These are phyloP conservation scores for Helotiales sp. DNA, from an alignment of 2,329 filamentous ascomycete species.

Conservation along the genomic window DNA sequence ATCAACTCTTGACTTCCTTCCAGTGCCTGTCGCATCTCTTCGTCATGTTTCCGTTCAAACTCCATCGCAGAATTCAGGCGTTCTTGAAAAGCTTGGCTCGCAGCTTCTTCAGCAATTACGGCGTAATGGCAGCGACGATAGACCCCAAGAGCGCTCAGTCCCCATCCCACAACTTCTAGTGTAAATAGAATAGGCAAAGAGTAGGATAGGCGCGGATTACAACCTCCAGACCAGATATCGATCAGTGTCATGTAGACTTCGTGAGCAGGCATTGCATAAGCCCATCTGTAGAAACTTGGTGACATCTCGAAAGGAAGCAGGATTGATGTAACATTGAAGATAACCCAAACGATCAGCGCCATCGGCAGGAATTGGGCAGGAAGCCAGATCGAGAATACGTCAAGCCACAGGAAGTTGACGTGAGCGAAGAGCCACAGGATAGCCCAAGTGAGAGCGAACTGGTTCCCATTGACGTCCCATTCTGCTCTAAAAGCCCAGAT, in stretches of 20 bases:
- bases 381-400: slow-evolving; percentile 38
- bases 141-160: slow-evolving; percentile 31
- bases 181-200: slow-evolving; percentile 45
- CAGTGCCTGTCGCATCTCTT: slow-evolving; percentile 5
- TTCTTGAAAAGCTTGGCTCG: slow-evolving; percentile 28
- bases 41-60: slow-evolving; percentile 24
- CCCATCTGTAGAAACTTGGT: slow-evolving; percentile 60
- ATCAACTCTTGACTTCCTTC: slow-evolving; percentile 2
- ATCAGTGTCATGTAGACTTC: slow-evolving; percentile 48
- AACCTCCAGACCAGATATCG: slow-evolving; percentile 45
- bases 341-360: slow-evolving; percentile 57
- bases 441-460: slow-evolving; percentile 59
- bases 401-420: slow-evolving; percentile 44
- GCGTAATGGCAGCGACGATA: slow-evolving; percentile 36
- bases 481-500: slow-evolving; percentile 46
- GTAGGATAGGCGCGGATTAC: slow-evolving; percentile 40
- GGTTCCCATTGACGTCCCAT: slow-evolving; percentile 49
- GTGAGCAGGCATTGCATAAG: slow-evolving; percentile 64
- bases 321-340: slow-evolving; percentile 60
- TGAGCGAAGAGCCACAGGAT: slow-evolving; percentile 62
- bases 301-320: slow-evolving; percentile 62
- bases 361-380: slow-evolving; percentile 42
- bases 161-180: slow-evolving; percentile 35
- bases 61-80: slow-evolving; percentile 32
- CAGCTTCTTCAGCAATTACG: slow-evolving; percentile 29